Evolutionary conservation across 2,329 filamentous ascomycete species (phyloP).

Genomic region (Ophiocordyceps polyrhachis-furcata): DNA sequence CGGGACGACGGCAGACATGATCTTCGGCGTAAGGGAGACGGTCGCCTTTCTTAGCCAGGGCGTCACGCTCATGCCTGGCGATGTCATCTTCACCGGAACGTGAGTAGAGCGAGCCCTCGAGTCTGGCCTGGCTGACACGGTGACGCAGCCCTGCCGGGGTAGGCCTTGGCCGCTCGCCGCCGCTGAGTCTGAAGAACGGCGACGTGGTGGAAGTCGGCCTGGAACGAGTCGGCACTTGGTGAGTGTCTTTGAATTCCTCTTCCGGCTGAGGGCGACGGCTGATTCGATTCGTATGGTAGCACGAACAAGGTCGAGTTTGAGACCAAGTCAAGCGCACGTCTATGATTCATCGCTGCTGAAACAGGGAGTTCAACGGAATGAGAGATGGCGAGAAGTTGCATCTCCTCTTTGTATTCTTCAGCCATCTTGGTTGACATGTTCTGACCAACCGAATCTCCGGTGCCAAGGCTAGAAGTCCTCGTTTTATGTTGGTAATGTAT

Average conservation of each 20-base stretch:
- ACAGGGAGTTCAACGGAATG: too few species aligned
- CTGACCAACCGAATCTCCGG: too few species aligned
- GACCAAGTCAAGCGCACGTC: neutral
- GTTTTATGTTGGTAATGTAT: too few species aligned
- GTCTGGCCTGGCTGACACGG: neutral
- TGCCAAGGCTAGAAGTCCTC: too few species aligned
- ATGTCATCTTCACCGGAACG: slow-evolving; percentile 49
- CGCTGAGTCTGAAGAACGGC: slow-evolving; percentile 49
- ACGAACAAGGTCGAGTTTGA: slow-evolving; percentile 15
- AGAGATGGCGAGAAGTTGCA: too few species aligned
- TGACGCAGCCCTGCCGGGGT: slow-evolving; percentile 45
- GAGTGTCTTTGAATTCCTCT: slow-evolving; percentile 4
- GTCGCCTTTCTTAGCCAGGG: slow-evolving; percentile 42
- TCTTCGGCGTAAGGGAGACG: slow-evolving; percentile 40
- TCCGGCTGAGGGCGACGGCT: neutral
- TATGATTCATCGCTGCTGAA: too few species aligned
- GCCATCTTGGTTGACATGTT: too few species aligned
- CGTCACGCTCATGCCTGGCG: slow-evolving; percentile 43
- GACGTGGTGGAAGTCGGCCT: slow-evolving; percentile 52
- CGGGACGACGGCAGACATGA: slow-evolving; percentile 40
- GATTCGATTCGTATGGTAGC: slow-evolving; percentile 2
- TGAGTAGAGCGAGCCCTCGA: slow-evolving; percentile 12
- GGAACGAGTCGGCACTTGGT: slow-evolving; percentile 43
- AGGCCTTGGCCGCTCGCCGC: slow-evolving; percentile 48
- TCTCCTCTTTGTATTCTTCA: too few species aligned